Evolutionary conservation across 2,329 filamentous ascomycete genomes (phyloP), one percentile per base, ranked within the genome.

Genomic region (Endocalyx cinctus): DNA sequence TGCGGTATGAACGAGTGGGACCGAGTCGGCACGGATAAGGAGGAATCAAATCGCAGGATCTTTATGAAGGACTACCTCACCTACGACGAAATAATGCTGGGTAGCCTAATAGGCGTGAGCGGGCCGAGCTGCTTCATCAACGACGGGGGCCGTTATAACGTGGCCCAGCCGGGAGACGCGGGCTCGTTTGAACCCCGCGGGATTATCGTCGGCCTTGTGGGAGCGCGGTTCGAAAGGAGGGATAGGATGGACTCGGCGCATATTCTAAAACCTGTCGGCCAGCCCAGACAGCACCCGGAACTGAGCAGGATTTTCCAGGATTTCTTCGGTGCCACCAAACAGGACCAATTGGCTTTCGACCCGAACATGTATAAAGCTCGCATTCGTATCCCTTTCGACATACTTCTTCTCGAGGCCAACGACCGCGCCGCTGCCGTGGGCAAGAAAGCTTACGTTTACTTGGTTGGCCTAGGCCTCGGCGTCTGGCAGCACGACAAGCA

Each of bases 61-160:
- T 29, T 17, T 8, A 43, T 59, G 1, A 4, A 22, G 3, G 48
- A 56, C 0, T 54, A 55, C 33, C 39, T 59, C 6, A 57, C 50
- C 31, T 59, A 59, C 28, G 57, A 59, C 29, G 55, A 59, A 39
- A 59, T 59, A 5, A 55, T 59, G 55, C 42, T 58, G 6, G 39
- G 52, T 6, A 52, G 51, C 19, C 38, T 59, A 7, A 16, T 59
- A 1, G 57, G 48, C 3, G 51, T 56, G 11, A 57, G 54, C 35
- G 43, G 50, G 2, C 44, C 52, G 0, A 57, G 54, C 27, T 46
- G 40, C 17, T 59, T 58, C 41, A 41, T 57, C 29, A 59, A 59
- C 31, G 40, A 52, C 17, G 55, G 57, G 6, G 15, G 23, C 11
- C 48, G 55, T 8, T 6, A 31, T 22, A 59, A 59, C 31, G 2